Base-by-base conservation (phyloP, 2,329 filamentous ascomycete species). In the Fusarium chlamydosporum region DNA sequence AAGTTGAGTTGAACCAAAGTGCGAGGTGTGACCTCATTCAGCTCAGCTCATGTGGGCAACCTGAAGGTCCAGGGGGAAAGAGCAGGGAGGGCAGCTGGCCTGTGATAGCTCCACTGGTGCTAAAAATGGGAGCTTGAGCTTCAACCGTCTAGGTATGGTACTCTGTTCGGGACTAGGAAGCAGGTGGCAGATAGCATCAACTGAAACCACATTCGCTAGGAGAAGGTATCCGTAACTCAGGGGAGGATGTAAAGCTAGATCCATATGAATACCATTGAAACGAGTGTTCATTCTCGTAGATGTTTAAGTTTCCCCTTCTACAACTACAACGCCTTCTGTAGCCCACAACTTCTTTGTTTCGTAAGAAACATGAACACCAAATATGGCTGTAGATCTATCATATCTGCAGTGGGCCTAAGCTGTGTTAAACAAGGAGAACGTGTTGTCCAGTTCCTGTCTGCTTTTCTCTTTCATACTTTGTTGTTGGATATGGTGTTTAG, bases 11-110 rank as follows among this genome's bases (percentile, higher is more conserved):
- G 46, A 46, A 31, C 13, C 46, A 31, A 65, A 31, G 35, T 33
- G 27, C 38, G 35, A 51, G 43, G 29, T 65, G 61, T 65, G 61
- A 65, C 61, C 61, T 65, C 61, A 65, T 65, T 47, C 61, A 63
- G 60, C 46, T 59, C 40, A 65, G 61, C 61, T 65, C 35, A 47
- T 65, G 60, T 65, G 40, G 52, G 35, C 34, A 35, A 35, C 45
- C 59, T 61, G 33, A 29, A 35, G 20, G 27, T 16, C 37, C 15
- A 16, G 37, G 38, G 40, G 56, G 50, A 12, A 26, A 29, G 33
- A 12, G 29, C 58, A 67, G 40, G 63, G 43, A 42, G 58, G 47
- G 57, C 41, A 48, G 43, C 37, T 48, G 35, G 50, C 47, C 48
- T 58, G 37, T 38, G 45, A 23, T 15, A 46, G 40, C 52, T 47